These are phyloP conservation scores for Claviceps sp. DNA, from an alignment of 2,329 filamentous ascomycete species.

Conservation along the genomic window DNA sequence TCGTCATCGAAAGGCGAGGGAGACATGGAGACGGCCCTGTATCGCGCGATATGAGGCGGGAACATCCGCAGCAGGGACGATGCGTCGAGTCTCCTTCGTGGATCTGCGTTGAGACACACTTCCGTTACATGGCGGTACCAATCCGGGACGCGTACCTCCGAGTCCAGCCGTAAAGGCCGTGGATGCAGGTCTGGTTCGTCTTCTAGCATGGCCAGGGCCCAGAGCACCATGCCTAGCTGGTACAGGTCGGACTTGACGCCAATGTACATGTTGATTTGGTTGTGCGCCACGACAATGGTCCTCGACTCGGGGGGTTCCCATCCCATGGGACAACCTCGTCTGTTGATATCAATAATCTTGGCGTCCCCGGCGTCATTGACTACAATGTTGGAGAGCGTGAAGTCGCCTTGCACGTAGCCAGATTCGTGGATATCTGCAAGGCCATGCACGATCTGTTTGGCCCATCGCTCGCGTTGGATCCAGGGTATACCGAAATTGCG, in stretches of 20 bases:
- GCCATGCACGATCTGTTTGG: conserved; percentile 77
- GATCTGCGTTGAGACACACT: conserved; percentile 62
- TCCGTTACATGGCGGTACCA: conserved; percentile 70
- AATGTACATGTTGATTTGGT: conserved; percentile 92
- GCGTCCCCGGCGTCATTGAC: conserved; percentile 74
- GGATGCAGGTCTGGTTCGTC: conserved; percentile 78
- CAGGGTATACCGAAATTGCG: conserved; percentile 47
- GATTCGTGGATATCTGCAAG: conserved; percentile 88
- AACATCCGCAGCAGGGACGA: conserved; percentile 58
- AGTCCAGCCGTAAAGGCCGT: conserved; percentile 50
- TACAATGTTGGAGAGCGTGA: conserved; percentile 94
- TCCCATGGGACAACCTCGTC: conserved; percentile 88
- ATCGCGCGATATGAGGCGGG: conserved; percentile 25
- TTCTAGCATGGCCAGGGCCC: conserved; percentile 74
- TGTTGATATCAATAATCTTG: conserved; percentile 97
- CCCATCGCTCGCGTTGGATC: conserved; percentile 71
- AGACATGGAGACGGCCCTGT: conserved; percentile 8
- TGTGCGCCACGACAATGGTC: conserved; percentile 71
- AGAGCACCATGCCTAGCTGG: conserved; percentile 93
- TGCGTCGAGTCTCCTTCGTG: conserved; percentile 60
- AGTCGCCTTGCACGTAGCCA: conserved; percentile 94
- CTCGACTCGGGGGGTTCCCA: conserved; percentile 95
- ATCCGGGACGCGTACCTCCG: conserved; percentile 52
- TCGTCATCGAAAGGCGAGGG: conserved; percentile 28
- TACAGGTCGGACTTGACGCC: conserved; percentile 95